These are phyloP conservation scores for Plasmopara halstedii DNA, from an alignment of 352 stramenopile species.

Conservation along the genomic window DNA sequence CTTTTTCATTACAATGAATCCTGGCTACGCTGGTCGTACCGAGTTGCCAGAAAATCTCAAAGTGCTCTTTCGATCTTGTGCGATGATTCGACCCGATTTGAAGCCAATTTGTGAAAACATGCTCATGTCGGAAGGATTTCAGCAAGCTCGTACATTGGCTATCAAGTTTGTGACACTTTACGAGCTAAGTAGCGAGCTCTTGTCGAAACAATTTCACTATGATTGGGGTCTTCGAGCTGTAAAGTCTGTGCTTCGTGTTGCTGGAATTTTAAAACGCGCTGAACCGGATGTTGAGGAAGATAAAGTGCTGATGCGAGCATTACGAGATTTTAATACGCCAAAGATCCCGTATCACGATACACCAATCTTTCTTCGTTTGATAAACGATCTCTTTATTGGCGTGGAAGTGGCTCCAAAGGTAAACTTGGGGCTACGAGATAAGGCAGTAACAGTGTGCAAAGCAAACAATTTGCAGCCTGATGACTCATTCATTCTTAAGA, in stretches of 20 bases:
- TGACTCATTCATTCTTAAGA: constrained; percentile 82
- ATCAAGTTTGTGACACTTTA: constrained; percentile 93
- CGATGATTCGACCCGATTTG: constrained; percentile 93
- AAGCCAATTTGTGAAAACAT: constrained; percentile 87
- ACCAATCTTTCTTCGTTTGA: constrained; percentile 82
- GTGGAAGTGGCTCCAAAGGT: constrained; percentile 93
- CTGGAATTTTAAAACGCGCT: constrained; percentile 76
- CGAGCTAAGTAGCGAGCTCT: constrained; percentile 70
- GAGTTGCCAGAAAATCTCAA: constrained; percentile 89
- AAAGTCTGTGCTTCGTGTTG: constrained; percentile 82
- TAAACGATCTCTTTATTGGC: constrained; percentile 88
- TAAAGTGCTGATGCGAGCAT: constrained; percentile 80
- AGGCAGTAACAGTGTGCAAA: constrained; percentile 89
- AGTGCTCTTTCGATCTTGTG: constrained; percentile 88
- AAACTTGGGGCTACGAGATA: constrained; percentile 88
- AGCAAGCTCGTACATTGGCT: constrained; percentile 79
- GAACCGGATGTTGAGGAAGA: constrained; percentile 80
- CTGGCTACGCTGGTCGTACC: constrained; percentile 84
- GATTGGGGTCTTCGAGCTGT: constrained; percentile 87
- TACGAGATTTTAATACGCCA: constrained; percentile 83
- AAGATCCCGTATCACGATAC: constrained; percentile 86
- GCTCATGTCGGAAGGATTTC: constrained; percentile 86
- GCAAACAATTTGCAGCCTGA: constrained; percentile 80
- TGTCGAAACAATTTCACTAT: constrained; percentile 90
- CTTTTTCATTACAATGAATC: constrained; percentile 96